phyloP scores from a whole-genome alignment of 2,329 filamentous ascomycete genomes.

The Tolypocladium capitatum region DNA sequence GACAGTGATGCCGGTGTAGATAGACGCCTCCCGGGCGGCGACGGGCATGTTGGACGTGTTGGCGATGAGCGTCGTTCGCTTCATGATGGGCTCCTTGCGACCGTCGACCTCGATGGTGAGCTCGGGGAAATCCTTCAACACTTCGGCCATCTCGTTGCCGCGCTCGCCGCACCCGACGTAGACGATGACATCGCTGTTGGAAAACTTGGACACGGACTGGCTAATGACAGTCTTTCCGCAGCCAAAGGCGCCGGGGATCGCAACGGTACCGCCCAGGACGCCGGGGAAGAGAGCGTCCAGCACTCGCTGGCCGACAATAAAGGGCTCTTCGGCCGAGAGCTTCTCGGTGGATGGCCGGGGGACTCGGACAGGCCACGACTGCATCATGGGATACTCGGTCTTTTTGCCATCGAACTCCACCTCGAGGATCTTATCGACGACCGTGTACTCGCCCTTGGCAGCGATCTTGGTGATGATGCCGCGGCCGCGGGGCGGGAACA shows the following conservation, averaged over 20 bases:
- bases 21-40: constrained; percentile 93
- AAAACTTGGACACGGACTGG: constrained; percentile 98
- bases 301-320: constrained; percentile 93
- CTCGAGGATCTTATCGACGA: constrained; percentile 86
- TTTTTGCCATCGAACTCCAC: constrained; percentile 96
- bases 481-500: constrained; percentile 77
- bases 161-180: constrained; percentile 89
- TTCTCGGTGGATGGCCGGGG: constrained; percentile 88
- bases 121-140: constrained; percentile 99
- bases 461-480: constrained; percentile 89
- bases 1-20: constrained; percentile 92
- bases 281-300: constrained; percentile 91
- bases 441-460: constrained; percentile 81
- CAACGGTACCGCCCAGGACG: constrained; percentile 94
- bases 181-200: constrained; percentile 97
- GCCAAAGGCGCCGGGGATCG: constrained; percentile 95
- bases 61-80: constrained; percentile 94
- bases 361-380: constrained; percentile 94
- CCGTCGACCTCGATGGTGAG: constrained; percentile 89
- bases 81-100: constrained; percentile 98
- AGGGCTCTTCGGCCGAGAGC: constrained; percentile 75
- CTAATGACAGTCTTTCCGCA: constrained; percentile 99
- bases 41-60: constrained; percentile 99
- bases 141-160: constrained; percentile 99
- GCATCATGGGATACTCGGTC: constrained; percentile 95